phyloP scores from a whole-genome alignment of 2,329 filamentous ascomycete genomes.

The Clonostachys sp. region DNA sequence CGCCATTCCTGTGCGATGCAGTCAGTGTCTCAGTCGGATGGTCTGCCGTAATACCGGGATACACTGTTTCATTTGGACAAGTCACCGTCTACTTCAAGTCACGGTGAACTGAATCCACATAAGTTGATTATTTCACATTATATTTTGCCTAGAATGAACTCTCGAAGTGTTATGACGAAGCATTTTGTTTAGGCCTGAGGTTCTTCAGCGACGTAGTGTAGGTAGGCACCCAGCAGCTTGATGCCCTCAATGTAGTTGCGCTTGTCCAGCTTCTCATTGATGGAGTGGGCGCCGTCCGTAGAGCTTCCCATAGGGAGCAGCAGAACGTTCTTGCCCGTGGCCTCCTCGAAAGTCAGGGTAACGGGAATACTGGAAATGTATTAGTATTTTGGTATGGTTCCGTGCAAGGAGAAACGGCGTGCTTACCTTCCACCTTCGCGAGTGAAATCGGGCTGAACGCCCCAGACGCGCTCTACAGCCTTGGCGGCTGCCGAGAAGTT shows the following conservation, averaged over 20 bases:
- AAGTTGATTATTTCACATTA: too few relatives aligned
- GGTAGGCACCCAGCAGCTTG: conserved; percentile 89
- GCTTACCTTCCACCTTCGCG: conserved; percentile 83
- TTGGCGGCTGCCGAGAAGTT: conserved; percentile 94
- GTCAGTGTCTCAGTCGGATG: too few relatives aligned
- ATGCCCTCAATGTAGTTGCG: conserved; percentile 97
- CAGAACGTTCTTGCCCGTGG: conserved; percentile 95
- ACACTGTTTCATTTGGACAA: too few relatives aligned
- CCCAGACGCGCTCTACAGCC: conserved; percentile 94
- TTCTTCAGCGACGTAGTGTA: conserved; percentile 95
- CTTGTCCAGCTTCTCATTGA: conserved; percentile 98
- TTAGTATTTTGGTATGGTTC: conserved; percentile 1
- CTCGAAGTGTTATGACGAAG: too few relatives aligned
- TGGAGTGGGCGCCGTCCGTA: conserved; percentile 93
- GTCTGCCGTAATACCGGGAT: too few relatives aligned
- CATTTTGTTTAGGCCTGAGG: conserved; percentile 36
- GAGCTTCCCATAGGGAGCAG: conserved; percentile 95
- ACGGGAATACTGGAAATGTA: conserved; percentile 73
- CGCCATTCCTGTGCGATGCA: too few relatives aligned
- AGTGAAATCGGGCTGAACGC: conserved; percentile 89
- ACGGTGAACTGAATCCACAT: too few relatives aligned
- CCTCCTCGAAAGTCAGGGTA: conserved; percentile 94
- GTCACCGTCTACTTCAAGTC: too few relatives aligned
- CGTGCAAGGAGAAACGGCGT: conserved; percentile 4
- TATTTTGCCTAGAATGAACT: too few relatives aligned